Base-by-base conservation (phyloP, 2,329 filamentous ascomycete genomes). In the Fusarium transvaalense region DNA sequence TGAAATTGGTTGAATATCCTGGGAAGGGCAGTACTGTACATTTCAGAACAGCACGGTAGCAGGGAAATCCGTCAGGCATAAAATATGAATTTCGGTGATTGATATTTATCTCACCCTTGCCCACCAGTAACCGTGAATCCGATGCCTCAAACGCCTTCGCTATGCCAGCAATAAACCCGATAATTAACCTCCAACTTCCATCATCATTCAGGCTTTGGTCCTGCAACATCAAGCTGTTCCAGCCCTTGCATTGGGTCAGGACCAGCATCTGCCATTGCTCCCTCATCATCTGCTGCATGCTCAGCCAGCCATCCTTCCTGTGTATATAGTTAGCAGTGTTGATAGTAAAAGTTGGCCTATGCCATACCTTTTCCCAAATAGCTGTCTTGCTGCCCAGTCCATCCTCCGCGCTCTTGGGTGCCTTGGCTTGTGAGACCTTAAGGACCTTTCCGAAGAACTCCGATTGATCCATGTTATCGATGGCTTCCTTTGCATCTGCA, bases 381-480 rank as follows among this genome's bases (percentile, higher is more conserved):
- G 96, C 97, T 43, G 91, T 97, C 81, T 94, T 97, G 82, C 93
- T 97, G 25, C 95, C 94, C 43, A 99, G 79, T 1, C 94, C 94
- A 78, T 97, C 93, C 54, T 92, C 92, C 50, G 89, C 88, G 73
- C 93, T 93, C 84, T 97, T 97, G 66, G 96, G 93, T 32, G 93
- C 89, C 80, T 97, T 99, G 42, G 97, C 97, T 56, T 91, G 88
- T 43, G 93, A 94, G 52, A 98, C 95, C 78, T 94, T 97, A 78
- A 99, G 91, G 15, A 96, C 91, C 62, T 93, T 89, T 13, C 96
- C 97, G 77, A 95, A 98, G 45, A 99, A 87, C 81, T 98, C 95
- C 64, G 94, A 92, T 78, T 97, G 94, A 77, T 99, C 93, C 95
- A 99, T 98, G 78, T 99, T 99, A 84, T 98, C 94, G 78, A 99